These are phyloP conservation scores for Scleroderma bovista DNA, from an alignment of 768 basidiomycete genomes.

Conservation along the genomic window DNA sequence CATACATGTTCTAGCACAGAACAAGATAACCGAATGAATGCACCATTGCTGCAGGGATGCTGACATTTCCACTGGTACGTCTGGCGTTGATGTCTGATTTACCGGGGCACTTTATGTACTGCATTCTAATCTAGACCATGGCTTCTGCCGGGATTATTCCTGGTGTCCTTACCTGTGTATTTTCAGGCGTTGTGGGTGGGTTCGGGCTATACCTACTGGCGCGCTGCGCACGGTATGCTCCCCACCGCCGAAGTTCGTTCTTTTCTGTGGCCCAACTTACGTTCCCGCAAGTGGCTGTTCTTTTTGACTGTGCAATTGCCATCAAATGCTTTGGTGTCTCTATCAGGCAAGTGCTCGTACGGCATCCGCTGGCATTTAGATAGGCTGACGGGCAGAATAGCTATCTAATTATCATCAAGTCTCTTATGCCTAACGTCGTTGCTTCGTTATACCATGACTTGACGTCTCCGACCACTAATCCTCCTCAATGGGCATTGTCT, in stretches of 20 bases:
- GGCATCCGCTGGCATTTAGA: not conserved
- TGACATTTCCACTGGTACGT: constrained; percentile 78
- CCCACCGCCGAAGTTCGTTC: constrained; percentile 75
- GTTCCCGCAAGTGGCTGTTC: constrained; percentile 80
- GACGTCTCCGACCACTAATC: constrained; percentile 53
- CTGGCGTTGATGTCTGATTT: not conserved
- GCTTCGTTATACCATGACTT: constrained; percentile 76
- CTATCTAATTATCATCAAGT: constrained; percentile 89
- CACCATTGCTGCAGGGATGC: constrained; percentile 56
- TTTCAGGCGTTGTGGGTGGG: constrained; percentile 69
- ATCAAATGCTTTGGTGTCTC: constrained; percentile 97
- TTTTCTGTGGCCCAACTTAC: constrained; percentile 81
- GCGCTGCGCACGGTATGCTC: constrained; percentile 70
- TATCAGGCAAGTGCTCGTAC: constrained; percentile 54
- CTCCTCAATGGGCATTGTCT: constrained; percentile 71
- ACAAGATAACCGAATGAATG: not conserved
- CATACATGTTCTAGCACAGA: not conserved
- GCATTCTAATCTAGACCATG: constrained; percentile 56
- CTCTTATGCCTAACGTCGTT: constrained; percentile 88
- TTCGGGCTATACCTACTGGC: constrained; percentile 91
- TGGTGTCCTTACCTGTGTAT: constrained; percentile 80
- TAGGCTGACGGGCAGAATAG: constrained; percentile 31
- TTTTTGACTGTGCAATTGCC: constrained; percentile 92
- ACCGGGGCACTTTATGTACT: not conserved
- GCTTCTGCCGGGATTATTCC: constrained; percentile 87